phyloP scores from a whole-genome alignment of 2,329 filamentous ascomycete species.

The Talaromyces pinophilus region DNA sequence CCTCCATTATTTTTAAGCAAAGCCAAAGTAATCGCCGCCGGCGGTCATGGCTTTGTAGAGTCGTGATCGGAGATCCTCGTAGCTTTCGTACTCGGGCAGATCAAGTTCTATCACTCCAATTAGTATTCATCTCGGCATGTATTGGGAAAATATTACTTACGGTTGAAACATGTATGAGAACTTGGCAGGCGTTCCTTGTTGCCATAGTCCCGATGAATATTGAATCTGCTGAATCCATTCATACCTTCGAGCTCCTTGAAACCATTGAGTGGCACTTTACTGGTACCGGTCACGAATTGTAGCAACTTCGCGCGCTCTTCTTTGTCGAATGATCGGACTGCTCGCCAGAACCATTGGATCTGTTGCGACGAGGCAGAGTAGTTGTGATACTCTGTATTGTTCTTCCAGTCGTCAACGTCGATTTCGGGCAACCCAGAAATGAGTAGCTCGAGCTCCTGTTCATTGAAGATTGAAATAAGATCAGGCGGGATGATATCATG shows the following conservation, averaged over 20 bases:
- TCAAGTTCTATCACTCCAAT: constrained; percentile 72
- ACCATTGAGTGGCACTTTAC: constrained; percentile 95
- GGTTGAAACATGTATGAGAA: constrained; percentile 98
- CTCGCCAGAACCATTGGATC: constrained; percentile 99
- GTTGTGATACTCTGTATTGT: constrained; percentile 98
- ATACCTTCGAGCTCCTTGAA: constrained; percentile 99
- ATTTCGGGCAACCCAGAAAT: constrained; percentile 98
- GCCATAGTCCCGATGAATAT: constrained; percentile 96
- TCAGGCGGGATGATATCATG: constrained; percentile 97
- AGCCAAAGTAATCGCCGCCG: constrained; percentile 95
- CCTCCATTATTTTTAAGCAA: constrained; percentile 67
- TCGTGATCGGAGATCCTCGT: constrained; percentile 83
- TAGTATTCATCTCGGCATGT: constrained; percentile 22
- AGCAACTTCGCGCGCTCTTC: constrained; percentile 96
- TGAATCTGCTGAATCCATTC: constrained; percentile 98
- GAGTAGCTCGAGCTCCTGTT: constrained; percentile 92
- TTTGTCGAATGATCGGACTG: constrained; percentile 95
- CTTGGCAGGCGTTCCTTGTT: constrained; percentile 94
- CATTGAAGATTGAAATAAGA: constrained; percentile 95
- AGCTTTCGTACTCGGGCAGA: constrained; percentile 95
- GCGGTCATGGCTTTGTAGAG: constrained; percentile 96
- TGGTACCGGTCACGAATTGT: constrained; percentile 97
- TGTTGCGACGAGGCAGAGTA: constrained; percentile 92
- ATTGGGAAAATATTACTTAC: constrained; percentile 61
- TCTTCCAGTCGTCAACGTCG: constrained; percentile 98